A percentile compares a stretch with the other conserved stretches of the same genome.
phyloP scores from a whole-genome alignment of 2,329 filamentous ascomycete genomes.

The Diaporthe aspalathi region DNA sequence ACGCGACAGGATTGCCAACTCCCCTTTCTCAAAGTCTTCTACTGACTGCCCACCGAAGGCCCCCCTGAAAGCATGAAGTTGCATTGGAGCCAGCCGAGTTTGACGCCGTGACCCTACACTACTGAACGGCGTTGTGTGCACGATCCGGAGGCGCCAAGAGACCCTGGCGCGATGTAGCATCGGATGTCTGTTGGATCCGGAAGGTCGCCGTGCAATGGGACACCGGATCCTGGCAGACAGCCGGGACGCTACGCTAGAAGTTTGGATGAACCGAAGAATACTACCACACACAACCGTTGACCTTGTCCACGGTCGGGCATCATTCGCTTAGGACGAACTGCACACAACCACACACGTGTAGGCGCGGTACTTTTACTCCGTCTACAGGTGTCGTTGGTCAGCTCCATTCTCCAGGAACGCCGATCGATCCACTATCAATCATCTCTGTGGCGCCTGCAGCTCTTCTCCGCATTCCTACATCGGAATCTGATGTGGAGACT shows the following conservation, averaged over 20 bases:
- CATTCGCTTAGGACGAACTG: slow-evolving; percentile 14
- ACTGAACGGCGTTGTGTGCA: not conserved
- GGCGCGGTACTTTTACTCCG: not conserved
- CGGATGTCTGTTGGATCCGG: slow-evolving; percentile 6
- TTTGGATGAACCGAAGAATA: slow-evolving; percentile 17
- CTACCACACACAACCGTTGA: slow-evolving; percentile 3
- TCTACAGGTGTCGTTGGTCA: slow-evolving; percentile 2
- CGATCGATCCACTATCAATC: not conserved
- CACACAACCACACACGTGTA: not conserved
- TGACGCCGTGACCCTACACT: not conserved
- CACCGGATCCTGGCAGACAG: slow-evolving; percentile 1
- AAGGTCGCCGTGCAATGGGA: slow-evolving; percentile 12
- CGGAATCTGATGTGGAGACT: not conserved
- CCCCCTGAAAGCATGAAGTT: not conserved
- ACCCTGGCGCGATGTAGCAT: slow-evolving; percentile 3
- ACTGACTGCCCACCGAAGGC: not conserved
- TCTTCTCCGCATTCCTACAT: not conserved
- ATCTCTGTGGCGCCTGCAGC: not conserved
- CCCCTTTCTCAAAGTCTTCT: too few relatives aligned
- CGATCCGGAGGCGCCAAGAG: not conserved
- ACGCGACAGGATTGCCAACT: not conserved
- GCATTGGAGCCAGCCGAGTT: not conserved
- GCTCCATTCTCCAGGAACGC: not conserved
- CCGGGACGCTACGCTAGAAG: slow-evolving; percentile 24
- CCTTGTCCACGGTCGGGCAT: not conserved